phyloP scores from a whole-genome alignment of 306 rosid species.

The Alnus glutinosa region DNA sequence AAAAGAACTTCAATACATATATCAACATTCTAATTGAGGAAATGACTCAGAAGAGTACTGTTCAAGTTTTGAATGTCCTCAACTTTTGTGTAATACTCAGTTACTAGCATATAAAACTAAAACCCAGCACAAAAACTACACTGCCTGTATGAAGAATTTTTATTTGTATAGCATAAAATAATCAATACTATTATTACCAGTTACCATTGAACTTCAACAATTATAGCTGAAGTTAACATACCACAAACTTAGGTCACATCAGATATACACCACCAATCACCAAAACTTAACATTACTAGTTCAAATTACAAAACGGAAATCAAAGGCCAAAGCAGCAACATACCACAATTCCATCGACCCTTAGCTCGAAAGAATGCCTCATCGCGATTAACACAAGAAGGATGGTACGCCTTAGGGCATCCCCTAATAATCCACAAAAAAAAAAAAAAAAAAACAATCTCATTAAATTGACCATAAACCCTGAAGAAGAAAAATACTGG shows the following conservation, averaged over 20 bases:
- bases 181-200: background rate
- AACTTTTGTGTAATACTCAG: background rate
- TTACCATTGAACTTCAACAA: background rate
- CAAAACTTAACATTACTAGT: background rate
- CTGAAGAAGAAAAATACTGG: background rate
- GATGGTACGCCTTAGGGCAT: slow-evolving; percentile 98
- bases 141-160: background rate
- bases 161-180: background rate
- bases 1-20: background rate
- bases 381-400: slow-evolving; percentile 86
- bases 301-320: background rate
- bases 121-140: background rate
- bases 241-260: background rate
- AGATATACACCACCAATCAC: background rate
- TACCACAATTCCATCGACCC: slow-evolving; percentile 99
- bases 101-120: background rate
- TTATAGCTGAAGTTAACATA: background rate
- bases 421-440: slow-evolving; percentile 60
- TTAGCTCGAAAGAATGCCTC: slow-evolving; percentile 93
- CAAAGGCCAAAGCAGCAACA: slow-evolving; percentile 21
- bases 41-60: slow-evolving; percentile 2
- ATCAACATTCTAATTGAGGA: background rate
- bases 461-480: slow-evolving; percentile 20
- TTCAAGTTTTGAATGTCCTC: background rate
- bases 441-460: slow-evolving; percentile 2